Base-by-base conservation (phyloP, 257 asterid genomes). In the Solanum commersonii region DNA sequence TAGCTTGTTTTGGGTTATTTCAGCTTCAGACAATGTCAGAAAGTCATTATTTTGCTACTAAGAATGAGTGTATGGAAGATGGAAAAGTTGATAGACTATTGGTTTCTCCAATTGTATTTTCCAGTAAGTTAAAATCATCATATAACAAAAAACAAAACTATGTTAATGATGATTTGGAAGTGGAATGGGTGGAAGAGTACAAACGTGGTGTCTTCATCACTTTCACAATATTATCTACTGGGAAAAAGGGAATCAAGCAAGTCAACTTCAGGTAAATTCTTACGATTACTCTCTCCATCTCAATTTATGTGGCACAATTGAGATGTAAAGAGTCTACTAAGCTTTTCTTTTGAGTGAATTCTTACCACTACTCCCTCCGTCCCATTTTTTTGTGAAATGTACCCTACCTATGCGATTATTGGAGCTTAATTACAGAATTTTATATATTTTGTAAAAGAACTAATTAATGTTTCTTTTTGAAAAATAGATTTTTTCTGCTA, bases 241-340 rank as follows among this genome's bases (percentile, higher is more conserved):
- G 93, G 29, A 88, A 87, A 83, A 90, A 82, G 42, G 90, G 72
- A 83, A 92, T 90, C 89, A 88, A 86, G 86, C 88, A 92, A 63
- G 90, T 92, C 33, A 87, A 91, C 77, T 92, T 92, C 91, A 92
- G 94, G 94, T 92, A 91, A 84, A 37, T 79, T 49, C 5, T 52
- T 52, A 52, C 0, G 2, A 12, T 6, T 13, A 12, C 2, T 20
- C 12, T 59, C 67, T 59, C 12, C 5, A n/a, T 60, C 27, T 22
- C 14, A 60, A 60, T 60, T 22, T 22, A 60, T 10, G 14, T 60
- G 20, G 2, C 13, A 59, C 27, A 8, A 1, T 60, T 60, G 14
- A 4, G 10, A 23, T 23, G 0, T 60, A 9, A 23, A 23, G 4
- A 56, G n/a, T 20, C 4, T 1, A 56, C 3, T 6, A 56, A 60